Base-by-base conservation (phyloP, 2,329 filamentous ascomycete species). In the Verticillium isaacii region DNA sequence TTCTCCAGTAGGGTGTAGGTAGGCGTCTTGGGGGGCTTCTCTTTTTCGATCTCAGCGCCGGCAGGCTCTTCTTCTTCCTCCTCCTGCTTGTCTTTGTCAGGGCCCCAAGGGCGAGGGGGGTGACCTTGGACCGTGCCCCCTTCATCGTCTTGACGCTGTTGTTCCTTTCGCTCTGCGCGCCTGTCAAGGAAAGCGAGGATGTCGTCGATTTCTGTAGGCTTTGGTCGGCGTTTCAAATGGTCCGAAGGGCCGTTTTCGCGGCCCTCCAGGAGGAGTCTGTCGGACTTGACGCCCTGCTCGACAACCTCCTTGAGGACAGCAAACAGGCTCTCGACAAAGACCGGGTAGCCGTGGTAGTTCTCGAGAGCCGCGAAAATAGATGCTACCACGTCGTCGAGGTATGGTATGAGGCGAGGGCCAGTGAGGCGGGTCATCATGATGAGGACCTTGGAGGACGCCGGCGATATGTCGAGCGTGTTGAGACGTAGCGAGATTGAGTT, bases 331-430 rank as follows among this genome's bases (percentile, higher is more conserved):
- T 97, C 92, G 1, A 96, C 93, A 61, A 99, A 87, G 19, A 84
- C 78, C 0, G 92, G 88, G 72, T 99, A 98, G 1, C 95, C 95
- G 69, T 99, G 95, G 69, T 95, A 99, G 69, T 92, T 91, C 67
- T 97, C 93, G n/a, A 99, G 78, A 0, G 93, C 92, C 0, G 91
- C 90, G 73, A 99, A 98, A 45, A 99, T 92, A 0, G 92, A 94
- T 5, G 89, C 90, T 3, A 98, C 88, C 1, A 97, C 86, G 71
- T 99, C 95, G 70, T 98, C 94, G 1, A 99, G 80, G 70, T 93
- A 97, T 0, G 93, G 93, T 12, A 99, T 82, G 25, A 99, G 74
- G 8, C 82, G 83, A 1, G 93, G 88, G 0, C 95, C 95, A 19
- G 93, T 92, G 15, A 99, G 83, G 32, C 86, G 88, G 63, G 98